phyloP scores from a whole-genome alignment of 176 grass and related monocot species.

The Lolium perenne region DNA sequence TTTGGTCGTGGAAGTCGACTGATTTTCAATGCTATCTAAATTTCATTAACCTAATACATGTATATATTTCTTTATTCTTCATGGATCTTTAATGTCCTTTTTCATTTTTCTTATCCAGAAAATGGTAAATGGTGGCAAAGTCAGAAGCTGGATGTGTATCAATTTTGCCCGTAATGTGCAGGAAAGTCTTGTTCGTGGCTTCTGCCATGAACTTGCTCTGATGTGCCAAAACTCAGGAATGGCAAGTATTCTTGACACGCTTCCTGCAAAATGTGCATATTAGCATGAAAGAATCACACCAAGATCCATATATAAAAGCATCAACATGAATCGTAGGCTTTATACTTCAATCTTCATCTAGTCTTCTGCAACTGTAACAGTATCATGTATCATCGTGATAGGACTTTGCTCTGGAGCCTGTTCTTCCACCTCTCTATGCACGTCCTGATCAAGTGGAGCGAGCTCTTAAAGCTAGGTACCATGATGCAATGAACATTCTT shows the following conservation, averaged over 20 bases:
- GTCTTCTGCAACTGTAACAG: constrained; percentile 17
- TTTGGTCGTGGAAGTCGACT: neutral
- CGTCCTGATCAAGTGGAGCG: constrained; percentile 66
- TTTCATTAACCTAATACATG: neutral
- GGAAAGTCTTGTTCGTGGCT: constrained; percentile 57
- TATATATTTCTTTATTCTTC: neutral
- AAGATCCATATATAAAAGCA: constrained; percentile 18
- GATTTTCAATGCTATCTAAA: neutral
- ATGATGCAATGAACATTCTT: constrained; percentile 67
- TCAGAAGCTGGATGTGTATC: constrained; percentile 79
- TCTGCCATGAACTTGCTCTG: constrained; percentile 74
- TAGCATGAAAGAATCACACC: neutral
- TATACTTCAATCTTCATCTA: constrained; percentile 6
- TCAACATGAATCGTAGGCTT: neutral
- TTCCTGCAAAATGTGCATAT: constrained; percentile 21
- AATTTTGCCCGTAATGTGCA: constrained; percentile 79
- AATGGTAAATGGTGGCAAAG: constrained; percentile 88
- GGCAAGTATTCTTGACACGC: constrained; percentile 49
- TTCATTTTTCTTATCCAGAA: constrained; percentile 59
- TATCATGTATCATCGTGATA: constrained; percentile 30
- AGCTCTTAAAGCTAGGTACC: constrained; percentile 62
- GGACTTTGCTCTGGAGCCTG: constrained; percentile 74
- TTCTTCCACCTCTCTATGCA: constrained; percentile 60
- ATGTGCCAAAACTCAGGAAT: constrained; percentile 95
- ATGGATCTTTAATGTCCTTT: neutral